Percentiles rank a stretch among this genome's conserved stretches.
phyloP scores from a whole-genome alignment of 2,329 filamentous ascomycete genomes.

The Paracorniculantispora psalliotae region DNA sequence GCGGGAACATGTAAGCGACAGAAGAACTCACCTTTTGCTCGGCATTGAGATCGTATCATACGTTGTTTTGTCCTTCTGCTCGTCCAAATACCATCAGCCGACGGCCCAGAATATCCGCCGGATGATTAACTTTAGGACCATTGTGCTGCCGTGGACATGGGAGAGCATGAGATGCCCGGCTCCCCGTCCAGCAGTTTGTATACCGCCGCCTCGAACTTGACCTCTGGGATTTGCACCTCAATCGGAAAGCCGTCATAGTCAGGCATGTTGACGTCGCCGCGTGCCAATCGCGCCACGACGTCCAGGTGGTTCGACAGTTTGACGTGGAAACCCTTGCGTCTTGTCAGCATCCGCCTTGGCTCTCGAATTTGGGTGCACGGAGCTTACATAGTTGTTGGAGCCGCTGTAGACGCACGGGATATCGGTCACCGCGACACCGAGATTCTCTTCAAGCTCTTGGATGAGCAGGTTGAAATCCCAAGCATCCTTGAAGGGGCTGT shows the following conservation, averaged over 20 bases:
- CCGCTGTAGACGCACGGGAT: constrained; percentile 21
- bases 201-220: not conserved
- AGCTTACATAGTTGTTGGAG: constrained; percentile 26
- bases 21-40: not conserved
- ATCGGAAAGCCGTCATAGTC: constrained; percentile 1
- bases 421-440: constrained; percentile 19
- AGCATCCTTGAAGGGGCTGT: constrained; percentile 21
- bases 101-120: not conserved
- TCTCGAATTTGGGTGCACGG: not conserved
- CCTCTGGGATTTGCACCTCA: not conserved
- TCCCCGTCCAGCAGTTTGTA: not conserved
- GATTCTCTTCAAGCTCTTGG: constrained; percentile 22
- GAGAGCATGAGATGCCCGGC: not conserved
- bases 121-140: not conserved
- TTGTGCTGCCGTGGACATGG: not conserved
- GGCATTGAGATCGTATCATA: not conserved
- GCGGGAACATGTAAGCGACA: not conserved
- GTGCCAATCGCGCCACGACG: not conserved
- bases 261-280: constrained; percentile 7
- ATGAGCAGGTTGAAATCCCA: constrained; percentile 25
- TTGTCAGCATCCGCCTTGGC: not conserved
- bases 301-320: not conserved
- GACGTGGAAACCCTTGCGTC: not conserved
- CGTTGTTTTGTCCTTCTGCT: not conserved
- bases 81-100: not conserved